phyloP scores from a whole-genome alignment of 2,329 filamentous ascomycete species.

The Claviceps quebecensis region DNA sequence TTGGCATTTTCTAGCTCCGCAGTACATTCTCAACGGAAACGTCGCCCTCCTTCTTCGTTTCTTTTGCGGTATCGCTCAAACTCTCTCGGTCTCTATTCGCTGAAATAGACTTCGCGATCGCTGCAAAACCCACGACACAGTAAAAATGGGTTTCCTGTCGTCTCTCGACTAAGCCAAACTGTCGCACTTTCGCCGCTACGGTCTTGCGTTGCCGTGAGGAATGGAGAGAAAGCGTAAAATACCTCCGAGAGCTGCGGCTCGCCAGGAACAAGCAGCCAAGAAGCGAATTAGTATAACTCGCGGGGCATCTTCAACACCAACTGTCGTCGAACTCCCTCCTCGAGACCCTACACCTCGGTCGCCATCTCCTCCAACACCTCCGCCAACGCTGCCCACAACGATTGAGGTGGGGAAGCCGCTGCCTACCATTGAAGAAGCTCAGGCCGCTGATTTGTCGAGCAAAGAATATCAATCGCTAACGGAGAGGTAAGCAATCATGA shows the following conservation, averaged over 20 bases:
- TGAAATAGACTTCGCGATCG: neutral
- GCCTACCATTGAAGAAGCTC: slow-evolving; percentile 54
- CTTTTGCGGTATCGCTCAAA: neutral
- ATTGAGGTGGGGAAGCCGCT: slow-evolving; percentile 53
- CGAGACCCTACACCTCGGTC: slow-evolving; percentile 18
- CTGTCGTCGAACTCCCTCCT: slow-evolving; percentile 19
- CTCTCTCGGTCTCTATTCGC: neutral
- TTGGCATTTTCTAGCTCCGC: neutral
- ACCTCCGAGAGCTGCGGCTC: slow-evolving; percentile 46
- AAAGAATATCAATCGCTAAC: slow-evolving; percentile 61
- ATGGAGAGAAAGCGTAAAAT: slow-evolving; percentile 57
- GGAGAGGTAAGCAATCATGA: slow-evolving; percentile 41
- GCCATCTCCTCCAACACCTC: slow-evolving; percentile 18
- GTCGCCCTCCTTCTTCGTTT: neutral
- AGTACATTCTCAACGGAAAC: neutral
- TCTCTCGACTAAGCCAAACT: slow-evolving; percentile 4
- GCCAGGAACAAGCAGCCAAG: slow-evolving; percentile 45
- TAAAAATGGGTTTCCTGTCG: slow-evolving; percentile 17
- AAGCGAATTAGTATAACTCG: slow-evolving; percentile 44
- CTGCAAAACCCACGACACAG: slow-evolving; percentile 13
- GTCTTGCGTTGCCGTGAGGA: neutral
- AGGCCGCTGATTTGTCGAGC: slow-evolving; percentile 46
- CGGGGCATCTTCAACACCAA: slow-evolving; percentile 35
- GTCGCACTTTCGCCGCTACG: neutral
- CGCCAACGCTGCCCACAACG: slow-evolving; percentile 42